These are phyloP conservation scores for Crotalaria pallida DNA, from an alignment of 306 rosid genomes.

Conservation along the genomic window DNA sequence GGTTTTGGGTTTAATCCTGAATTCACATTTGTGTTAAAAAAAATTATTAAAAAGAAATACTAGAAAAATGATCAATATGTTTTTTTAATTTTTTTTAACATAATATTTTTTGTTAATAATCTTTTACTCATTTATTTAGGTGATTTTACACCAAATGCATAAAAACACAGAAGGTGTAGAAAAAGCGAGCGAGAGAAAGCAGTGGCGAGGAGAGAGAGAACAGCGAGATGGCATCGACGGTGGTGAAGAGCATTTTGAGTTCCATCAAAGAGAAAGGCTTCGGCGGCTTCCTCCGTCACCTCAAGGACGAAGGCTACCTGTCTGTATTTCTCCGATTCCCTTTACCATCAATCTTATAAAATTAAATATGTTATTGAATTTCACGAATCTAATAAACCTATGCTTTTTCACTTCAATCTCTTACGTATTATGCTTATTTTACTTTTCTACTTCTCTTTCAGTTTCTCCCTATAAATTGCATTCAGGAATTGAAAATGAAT, in stretches of 20 bases:
- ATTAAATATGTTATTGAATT: neutral
- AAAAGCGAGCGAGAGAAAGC: neutral
- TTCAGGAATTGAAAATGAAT: conserved; percentile 8
- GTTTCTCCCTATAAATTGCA: neutral
- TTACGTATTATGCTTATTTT: neutral
- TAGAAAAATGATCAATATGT: no score
- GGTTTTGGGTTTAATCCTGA: no score
- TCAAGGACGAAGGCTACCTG: conserved; percentile 80
- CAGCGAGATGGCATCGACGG: conserved; percentile 67
- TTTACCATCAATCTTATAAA: neutral
- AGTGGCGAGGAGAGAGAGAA: neutral
- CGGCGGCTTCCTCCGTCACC: conserved; percentile 50
- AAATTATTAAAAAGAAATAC: no score
- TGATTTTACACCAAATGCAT: no score
- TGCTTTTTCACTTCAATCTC: no score
- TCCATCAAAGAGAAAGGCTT: conserved; percentile 79
- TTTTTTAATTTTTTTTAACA: no score
- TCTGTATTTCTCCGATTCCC: conserved; percentile 10
- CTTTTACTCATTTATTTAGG: no score
- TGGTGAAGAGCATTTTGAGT: conserved; percentile 57
- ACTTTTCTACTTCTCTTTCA: neutral
- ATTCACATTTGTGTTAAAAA: no score
- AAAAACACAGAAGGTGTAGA: no score
- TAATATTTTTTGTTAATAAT: no score
- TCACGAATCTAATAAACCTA: no score